Conservation (phyloP, 2,329 filamentous ascomycete genomes). For the Fusarium proliferatum region DNA sequence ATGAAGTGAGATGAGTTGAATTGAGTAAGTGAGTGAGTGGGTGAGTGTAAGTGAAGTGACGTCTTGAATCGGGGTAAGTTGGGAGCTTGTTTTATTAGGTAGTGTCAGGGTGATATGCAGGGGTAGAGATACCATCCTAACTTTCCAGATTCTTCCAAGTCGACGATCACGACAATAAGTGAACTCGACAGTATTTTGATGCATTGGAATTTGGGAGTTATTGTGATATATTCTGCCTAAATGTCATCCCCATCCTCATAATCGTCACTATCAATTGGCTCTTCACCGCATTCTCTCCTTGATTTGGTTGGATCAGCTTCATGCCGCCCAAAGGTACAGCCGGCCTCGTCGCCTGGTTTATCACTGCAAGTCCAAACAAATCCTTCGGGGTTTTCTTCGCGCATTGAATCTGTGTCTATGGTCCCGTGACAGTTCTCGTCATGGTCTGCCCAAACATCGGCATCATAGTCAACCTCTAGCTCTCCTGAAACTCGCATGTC, state of each 20-base stretch:
- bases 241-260: neutral
- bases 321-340: slow-evolving; percentile 29
- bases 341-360: neutral
- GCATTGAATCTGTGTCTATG: slow-evolving; percentile 26
- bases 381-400: slow-evolving; percentile 20
- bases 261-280: neutral
- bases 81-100: neutral
- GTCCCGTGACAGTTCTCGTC: slow-evolving; percentile 19
- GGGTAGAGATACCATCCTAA: neutral
- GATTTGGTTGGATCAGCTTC: slow-evolving; percentile 22
- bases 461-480: slow-evolving; percentile 24
- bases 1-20: neutral
- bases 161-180: neutral
- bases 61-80: neutral
- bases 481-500: slow-evolving; percentile 10
- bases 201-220: neutral
- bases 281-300: neutral
- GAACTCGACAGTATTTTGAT: neutral
- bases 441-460: slow-evolving; percentile 22
- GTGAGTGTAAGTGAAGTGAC: neutral
- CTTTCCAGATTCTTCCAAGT: neutral
- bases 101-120: neutral
- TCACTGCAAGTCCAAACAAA: slow-evolving; percentile 43
- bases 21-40: too few relatives aligned
- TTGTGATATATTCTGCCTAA: neutral